These are phyloP conservation scores for Hemerocallis citrina DNA, from an alignment of 106 monocot species.

Conservation along the genomic window DNA sequence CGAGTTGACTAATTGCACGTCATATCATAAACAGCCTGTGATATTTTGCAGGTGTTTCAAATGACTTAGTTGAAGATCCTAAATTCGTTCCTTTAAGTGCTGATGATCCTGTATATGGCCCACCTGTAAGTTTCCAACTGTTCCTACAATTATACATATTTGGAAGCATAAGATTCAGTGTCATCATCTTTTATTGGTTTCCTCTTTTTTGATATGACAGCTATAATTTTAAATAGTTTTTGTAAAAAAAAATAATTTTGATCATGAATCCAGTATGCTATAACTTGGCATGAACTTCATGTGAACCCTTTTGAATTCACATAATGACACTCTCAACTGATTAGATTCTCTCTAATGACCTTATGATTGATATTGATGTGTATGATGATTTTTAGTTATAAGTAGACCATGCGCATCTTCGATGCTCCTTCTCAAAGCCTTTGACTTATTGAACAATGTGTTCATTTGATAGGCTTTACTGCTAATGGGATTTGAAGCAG, in stretches of 20 bases:
- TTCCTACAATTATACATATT: not conserved
- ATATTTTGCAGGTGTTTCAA: conserved; percentile 31
- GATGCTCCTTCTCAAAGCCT: not conserved
- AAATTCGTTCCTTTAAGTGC: conserved; percentile 83
- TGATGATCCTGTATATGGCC: conserved; percentile 86
- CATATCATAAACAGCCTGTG: too few relatives aligned
- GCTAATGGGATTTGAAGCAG: conserved; percentile 65
- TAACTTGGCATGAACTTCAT: too few relatives aligned
- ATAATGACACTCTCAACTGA: too few relatives aligned
- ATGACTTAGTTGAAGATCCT: conserved; percentile 59
- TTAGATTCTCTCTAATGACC: too few relatives aligned
- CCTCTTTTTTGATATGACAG: too few relatives aligned
- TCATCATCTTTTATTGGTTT: too few relatives aligned
- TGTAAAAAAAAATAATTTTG: too few relatives aligned
- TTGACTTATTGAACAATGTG: not conserved
- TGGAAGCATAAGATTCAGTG: too few relatives aligned
- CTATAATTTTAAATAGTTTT: too few relatives aligned
- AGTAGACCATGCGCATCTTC: not conserved
- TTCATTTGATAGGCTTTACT: conserved; percentile 55
- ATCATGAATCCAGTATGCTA: too few relatives aligned
- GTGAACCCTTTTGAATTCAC: not conserved
- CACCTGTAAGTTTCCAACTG: conserved; percentile 50
- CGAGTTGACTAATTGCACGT: too few relatives aligned
- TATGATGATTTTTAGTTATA: not conserved
- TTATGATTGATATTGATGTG: too few relatives aligned